Base-by-base conservation (phyloP, 192 early-diverging fungal species). In the Kappamyces sp. region DNA sequence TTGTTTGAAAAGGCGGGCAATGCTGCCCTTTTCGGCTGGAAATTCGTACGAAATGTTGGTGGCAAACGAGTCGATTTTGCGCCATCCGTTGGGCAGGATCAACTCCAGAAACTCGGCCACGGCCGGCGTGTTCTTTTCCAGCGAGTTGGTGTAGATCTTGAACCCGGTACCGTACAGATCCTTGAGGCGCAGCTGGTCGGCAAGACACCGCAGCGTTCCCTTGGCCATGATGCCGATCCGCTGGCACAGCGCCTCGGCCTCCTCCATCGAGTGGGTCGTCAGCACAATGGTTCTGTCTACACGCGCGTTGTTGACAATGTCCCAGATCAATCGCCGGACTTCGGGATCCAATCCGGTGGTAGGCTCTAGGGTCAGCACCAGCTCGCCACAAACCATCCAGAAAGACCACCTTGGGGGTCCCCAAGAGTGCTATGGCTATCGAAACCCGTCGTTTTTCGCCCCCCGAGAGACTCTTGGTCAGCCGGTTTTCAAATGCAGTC, bases 181-280 rank as follows among this genome's bases (percentile, higher is more conserved):
- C 65, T 89, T 89, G 35, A 89, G 70, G 15, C 83, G 68, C 29
- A 85, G 69, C 39, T 71, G 83, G 15, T 68, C 66, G 14, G 76
- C 88, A 5, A 87, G 60, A 60, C 86, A 88, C 32, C 86, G 71
- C 37, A 89, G 48, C 0, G 80, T 81, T 39, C 88, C 88, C 49
- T 86, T 84, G 9, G 84, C 82, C 80, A 88, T 88, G 57, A 90
- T 90, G 43, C 82, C 87, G 45, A 90, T 91, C 3, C 75, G 66
- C 4, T 84, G 70, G 62, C 87, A 90, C 9, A 88, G 62, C 4
- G 85, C 80, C 59, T 90, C 88, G 47, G 87, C 88, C 67, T 90
- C 88, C 57, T 90, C 87, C 87, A 88, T 88, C 1, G 79, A 82
- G 59, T 88, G 83, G 6, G 86, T 87, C 4, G 84, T 89, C 47